Percentiles rank a stretch among this genome's conserved stretches.
phyloP scores from a whole-genome alignment of 257 asterid species.

The Solanum rostratum region DNA sequence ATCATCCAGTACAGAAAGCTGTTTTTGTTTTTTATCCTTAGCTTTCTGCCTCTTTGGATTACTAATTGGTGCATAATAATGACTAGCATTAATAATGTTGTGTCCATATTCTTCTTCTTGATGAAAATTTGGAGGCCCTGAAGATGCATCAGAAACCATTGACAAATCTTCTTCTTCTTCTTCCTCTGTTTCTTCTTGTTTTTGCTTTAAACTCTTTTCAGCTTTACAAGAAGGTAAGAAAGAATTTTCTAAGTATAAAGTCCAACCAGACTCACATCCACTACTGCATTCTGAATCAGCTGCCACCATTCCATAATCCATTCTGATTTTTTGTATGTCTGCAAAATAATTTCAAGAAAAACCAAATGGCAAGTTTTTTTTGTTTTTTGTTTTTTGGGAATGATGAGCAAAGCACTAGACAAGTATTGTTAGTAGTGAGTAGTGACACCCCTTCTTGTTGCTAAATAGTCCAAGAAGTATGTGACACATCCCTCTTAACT shows the following conservation, averaged over 20 bases:
- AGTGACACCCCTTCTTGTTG: neutral
- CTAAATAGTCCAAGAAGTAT: neutral
- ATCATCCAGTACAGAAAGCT: constrained; percentile 58
- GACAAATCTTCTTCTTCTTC: constrained; percentile 38
- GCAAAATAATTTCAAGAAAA: neutral
- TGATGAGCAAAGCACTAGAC: neutral
- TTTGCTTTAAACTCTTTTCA: neutral
- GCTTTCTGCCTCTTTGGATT: constrained; percentile 17
- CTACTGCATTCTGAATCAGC: constrained; percentile 56
- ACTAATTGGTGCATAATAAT: constrained; percentile 6
- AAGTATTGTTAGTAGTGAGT: neutral
- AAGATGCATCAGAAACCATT: constrained; percentile 86
- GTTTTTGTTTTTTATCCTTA: constrained; percentile 22
- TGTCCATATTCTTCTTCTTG: constrained; percentile 24
- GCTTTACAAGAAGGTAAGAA: neutral
- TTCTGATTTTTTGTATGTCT: neutral
- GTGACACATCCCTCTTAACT: neutral
- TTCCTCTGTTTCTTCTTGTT: neutral
- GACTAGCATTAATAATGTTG: neutral
- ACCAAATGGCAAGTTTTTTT: neutral
- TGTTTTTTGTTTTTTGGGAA: neutral
- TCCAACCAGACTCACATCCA: constrained; percentile 94
- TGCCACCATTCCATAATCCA: constrained; percentile 27
- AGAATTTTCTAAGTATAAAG: constrained; percentile 46
- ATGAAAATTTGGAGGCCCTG: constrained; percentile 67